Evolutionary conservation across 352 stramenopile genomes (phyloP), one percentile per base, ranked within the genome.

Genomic region (Globisporangium spinosum): DNA sequence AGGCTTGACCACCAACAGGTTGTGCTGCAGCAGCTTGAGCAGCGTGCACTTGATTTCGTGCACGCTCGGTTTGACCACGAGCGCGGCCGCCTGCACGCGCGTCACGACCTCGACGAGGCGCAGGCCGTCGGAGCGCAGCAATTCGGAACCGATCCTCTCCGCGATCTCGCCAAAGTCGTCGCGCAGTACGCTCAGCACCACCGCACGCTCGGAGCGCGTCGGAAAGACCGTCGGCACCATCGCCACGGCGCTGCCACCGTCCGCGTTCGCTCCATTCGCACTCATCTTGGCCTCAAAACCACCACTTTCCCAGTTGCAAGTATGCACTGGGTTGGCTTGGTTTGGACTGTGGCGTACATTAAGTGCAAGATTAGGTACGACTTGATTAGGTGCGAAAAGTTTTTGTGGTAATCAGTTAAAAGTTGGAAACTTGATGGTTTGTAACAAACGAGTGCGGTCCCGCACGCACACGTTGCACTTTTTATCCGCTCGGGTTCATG

Each of bases 21-120:
- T 96, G 76, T 96, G 89, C 74, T 96, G 89, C 72, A 96, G 73
- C 62, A 96, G 73, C 77, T 94, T 95, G 58, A 96, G 83, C 66
- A 96, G 64, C 51, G 78, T 85, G 58, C 80, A 84, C 67, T 94
- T 96, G 74, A 96, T 89, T 64, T 94, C 79, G 58, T 89, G 82
- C 58, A 87, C 68, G 17, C 78, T 89, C 20, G 80, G 77, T 58
- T 78, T 72, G 54, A 76, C 54, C 23, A 62, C 60, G 17, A 64
- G 53, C 25, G 78, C 62, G 10, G 74, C 65, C 35, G 78, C 67
- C 49, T 90, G 82, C 67, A 92, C 70, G 40, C 87, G 80, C 67
- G 79, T 70, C 17, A 89, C 78, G 51, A 96, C 78, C 63, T 95
- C 87, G 3, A 69, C 29, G 20, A 96, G 74, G 9, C 80, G 77